A percentile compares a stretch with the other conserved stretches of the same genome.
Evolutionary conservation across 345 rosid genomes (phyloP).

Genomic region (Excoecaria agallocha): DNA sequence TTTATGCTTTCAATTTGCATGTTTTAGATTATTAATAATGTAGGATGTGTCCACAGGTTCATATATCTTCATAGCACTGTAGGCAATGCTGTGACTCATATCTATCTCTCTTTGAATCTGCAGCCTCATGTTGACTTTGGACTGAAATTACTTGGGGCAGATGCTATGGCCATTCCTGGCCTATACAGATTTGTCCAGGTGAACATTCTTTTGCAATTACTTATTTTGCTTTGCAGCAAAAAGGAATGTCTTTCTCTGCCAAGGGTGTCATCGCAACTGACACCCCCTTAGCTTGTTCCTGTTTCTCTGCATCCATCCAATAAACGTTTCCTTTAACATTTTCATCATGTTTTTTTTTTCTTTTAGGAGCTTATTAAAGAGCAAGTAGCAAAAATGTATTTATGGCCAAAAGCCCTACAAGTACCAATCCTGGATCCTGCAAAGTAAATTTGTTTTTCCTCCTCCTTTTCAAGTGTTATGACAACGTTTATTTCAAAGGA

Average conservation of each 20-base stretch:
- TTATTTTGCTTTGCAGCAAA: not conserved
- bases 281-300: not conserved
- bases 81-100: not conserved
- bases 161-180: slow-evolving; percentile 95
- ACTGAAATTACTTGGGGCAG: slow-evolving; percentile 84
- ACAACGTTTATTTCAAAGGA: not conserved
- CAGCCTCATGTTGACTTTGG: slow-evolving; percentile 99
- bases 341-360: not conserved
- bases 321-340: not conserved
- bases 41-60: not conserved
- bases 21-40: not conserved
- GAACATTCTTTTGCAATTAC: not conserved
- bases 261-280: too few relatives aligned
- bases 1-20: not conserved
- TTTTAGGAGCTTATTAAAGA: slow-evolving; percentile 84
- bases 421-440: slow-evolving; percentile 76
- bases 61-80: not conserved
- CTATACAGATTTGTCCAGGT: slow-evolving; percentile 96
- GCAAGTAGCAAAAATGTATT: slow-evolving; percentile 93
- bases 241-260: too few relatives aligned
- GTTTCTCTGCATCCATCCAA: not conserved
- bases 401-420: slow-evolving; percentile 86
- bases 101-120: slow-evolving; percentile 19
- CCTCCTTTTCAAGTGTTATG: slow-evolving; percentile 2
- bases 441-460: slow-evolving; percentile 43